Evolutionary conservation across 257 asterid genomes (phyloP).

Genomic region (Salvia splendens): DNA sequence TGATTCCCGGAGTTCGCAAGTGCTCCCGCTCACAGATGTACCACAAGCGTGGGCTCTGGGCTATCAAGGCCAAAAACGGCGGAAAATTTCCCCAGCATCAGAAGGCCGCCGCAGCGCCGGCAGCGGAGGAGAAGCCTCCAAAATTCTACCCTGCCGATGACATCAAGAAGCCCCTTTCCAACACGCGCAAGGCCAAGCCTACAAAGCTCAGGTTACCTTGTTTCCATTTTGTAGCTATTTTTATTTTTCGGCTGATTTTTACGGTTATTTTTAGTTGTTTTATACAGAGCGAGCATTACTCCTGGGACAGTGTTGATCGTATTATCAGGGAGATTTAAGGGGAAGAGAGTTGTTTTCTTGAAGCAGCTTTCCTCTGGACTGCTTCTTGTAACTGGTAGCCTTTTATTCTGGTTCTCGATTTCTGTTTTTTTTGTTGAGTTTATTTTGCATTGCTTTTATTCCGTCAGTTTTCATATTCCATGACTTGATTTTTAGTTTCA

Average conservation of each 20-base stretch:
- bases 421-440: not conserved
- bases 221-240: not conserved
- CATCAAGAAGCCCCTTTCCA: too few relatives aligned
- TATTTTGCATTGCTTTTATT: not conserved
- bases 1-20: slow-evolving; percentile 47
- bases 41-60: slow-evolving; percentile 56
- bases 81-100: slow-evolving; percentile 49
- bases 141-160: too few relatives aligned
- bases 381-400: slow-evolving; percentile 53
- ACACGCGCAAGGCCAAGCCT: slow-evolving; percentile 25
- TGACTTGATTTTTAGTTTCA: not conserved
- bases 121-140: not conserved
- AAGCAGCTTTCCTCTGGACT: slow-evolving; percentile 53
- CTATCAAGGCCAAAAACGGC: slow-evolving; percentile 53
- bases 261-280: not conserved
- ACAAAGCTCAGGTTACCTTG: slow-evolving; percentile 47
- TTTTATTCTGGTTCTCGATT: not conserved
- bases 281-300: slow-evolving; percentile 45
- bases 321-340: slow-evolving; percentile 53
- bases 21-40: slow-evolving; percentile 46
- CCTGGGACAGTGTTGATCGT: slow-evolving; percentile 56
- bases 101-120: slow-evolving; percentile 32
- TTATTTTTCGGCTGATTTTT: not conserved
- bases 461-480: not conserved
- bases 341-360: slow-evolving; percentile 53